These are phyloP conservation scores for Stachybotrys elegans DNA, from an alignment of 2,329 filamentous ascomycete genomes.

Conservation along the genomic window DNA sequence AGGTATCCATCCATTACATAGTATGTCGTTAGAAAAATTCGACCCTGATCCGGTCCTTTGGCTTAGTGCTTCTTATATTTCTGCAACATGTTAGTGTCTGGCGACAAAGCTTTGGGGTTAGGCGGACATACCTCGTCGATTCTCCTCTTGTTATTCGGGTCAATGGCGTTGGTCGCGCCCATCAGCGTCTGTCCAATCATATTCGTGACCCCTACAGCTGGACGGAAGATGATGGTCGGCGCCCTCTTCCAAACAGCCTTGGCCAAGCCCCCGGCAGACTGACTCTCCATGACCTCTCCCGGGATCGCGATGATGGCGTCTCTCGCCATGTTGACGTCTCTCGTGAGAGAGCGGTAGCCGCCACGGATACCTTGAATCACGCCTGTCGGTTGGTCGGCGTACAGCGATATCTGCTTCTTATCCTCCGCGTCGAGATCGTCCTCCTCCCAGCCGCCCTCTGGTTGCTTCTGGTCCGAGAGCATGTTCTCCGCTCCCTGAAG, in stretches of 20 bases:
- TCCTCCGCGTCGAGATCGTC: conserved; percentile 63
- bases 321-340: conserved; percentile 79
- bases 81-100: conserved; percentile 22
- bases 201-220: conserved; percentile 85
- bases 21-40: no score
- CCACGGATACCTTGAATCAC: conserved; percentile 81
- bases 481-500: conserved; percentile 84
- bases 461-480: conserved; percentile 44
- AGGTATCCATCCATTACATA: no score
- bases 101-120: neutral
- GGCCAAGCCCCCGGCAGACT: conserved; percentile 74
- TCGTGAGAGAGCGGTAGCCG: conserved; percentile 75
- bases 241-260: conserved; percentile 73
- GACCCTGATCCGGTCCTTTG: no score
- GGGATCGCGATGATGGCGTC: conserved; percentile 95
- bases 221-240: conserved; percentile 88
- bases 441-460: conserved; percentile 47
- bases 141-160: conserved; percentile 73
- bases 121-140: conserved; percentile 78
- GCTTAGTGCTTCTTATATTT: conserved; percentile 44
- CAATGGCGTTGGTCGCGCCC: conserved; percentile 87
- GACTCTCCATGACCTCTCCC: conserved; percentile 82
- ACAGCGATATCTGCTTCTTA: conserved; percentile 77
- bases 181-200: conserved; percentile 84
- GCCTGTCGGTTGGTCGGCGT: conserved; percentile 89